Base-by-base conservation (phyloP, 2,329 filamentous ascomycete genomes). In the Aspergillus ochraceoroseus region DNA sequence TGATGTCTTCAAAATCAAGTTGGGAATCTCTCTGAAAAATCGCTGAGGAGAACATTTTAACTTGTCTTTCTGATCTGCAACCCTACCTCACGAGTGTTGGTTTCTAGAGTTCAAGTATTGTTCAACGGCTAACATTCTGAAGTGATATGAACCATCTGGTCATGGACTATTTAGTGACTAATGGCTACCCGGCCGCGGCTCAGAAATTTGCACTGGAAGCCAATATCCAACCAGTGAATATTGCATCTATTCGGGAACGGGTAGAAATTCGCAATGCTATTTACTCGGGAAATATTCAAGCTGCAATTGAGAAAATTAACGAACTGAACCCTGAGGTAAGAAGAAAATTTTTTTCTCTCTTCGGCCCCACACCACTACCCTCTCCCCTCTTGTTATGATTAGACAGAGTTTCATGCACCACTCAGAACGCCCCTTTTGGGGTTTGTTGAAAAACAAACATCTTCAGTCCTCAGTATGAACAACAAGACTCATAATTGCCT, bases 1-100 rank as follows among this genome's bases (percentile, higher is more conserved):
- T 94, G 89, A 94, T 86, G 78, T 62, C 73, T 76, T 78, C 54
- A 44, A 64, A 76, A 82, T 86, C 83, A 94, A 95, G 78, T 80
- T 98, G 92, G 92, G 92, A 98, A 98, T 98, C 92, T 98, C 94
- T 98, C 92, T 85, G 87, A 96, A 86, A 77, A 69, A 73, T 70
- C 17, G 33, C 20, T 98, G 92, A 86, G 83, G 92, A 98, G 81
- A 87, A 81, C 67, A 74, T 71, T 75, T 82, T 86, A 82, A 85
- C 80, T 83, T 85, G 80, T 80, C 70, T 76, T 76, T 81, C 80
- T 83, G 80, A 84, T 59, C 54, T 55, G 55, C 55, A 52, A 49
- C 49, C 46, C 63, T 38, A 44, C 11, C 13, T 30, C 43, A 11
- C 20, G 9, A 33, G 41, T 28, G 30, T 14, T 36, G 26, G 8